Evolutionary conservation across 2,329 filamentous ascomycete species (phyloP).

Genomic region (Ophiostoma himal-ulmi): DNA sequence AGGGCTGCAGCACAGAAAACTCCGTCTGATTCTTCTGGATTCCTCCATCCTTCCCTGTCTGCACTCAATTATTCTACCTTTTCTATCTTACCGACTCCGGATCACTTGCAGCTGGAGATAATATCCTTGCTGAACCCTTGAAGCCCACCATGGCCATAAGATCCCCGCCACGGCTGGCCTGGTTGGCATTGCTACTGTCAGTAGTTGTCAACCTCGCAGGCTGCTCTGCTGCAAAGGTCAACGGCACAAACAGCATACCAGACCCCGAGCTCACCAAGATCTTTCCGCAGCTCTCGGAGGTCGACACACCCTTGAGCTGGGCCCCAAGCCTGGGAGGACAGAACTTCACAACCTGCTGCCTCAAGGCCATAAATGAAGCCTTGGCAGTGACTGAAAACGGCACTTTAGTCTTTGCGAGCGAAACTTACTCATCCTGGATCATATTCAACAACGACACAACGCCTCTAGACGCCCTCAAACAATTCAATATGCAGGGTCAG

Average conservation of each 20-base stretch:
- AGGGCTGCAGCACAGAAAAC: background rate
- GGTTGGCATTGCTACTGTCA: background rate
- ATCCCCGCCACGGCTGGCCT: background rate
- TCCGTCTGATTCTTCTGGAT: background rate
- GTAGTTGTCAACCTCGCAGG: background rate
- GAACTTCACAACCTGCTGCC: slow-evolving; percentile 30
- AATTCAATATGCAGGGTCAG: slow-evolving; percentile 20
- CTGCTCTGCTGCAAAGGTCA: background rate
- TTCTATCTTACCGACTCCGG: background rate
- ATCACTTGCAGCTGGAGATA: background rate
- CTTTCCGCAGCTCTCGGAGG: slow-evolving; percentile 24
- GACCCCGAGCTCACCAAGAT: slow-evolving; percentile 18
- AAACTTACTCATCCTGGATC: slow-evolving; percentile 18
- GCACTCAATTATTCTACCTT: background rate
- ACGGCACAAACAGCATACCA: background rate
- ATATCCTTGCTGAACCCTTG: background rate
- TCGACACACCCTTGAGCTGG: slow-evolving; percentile 7
- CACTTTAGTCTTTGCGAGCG: slow-evolving; percentile 17
- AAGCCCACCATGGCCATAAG: background rate
- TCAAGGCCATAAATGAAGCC: slow-evolving; percentile 27
- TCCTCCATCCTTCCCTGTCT: background rate
- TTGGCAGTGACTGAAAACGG: slow-evolving; percentile 23
- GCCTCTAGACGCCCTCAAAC: slow-evolving; percentile 19
- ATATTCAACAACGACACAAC: slow-evolving; percentile 18
- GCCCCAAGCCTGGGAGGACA: slow-evolving; percentile 25